Base-by-base conservation (phyloP, 495 filamentous ascomycete genomes). In the Lasiosphaeria hispida region DNA sequence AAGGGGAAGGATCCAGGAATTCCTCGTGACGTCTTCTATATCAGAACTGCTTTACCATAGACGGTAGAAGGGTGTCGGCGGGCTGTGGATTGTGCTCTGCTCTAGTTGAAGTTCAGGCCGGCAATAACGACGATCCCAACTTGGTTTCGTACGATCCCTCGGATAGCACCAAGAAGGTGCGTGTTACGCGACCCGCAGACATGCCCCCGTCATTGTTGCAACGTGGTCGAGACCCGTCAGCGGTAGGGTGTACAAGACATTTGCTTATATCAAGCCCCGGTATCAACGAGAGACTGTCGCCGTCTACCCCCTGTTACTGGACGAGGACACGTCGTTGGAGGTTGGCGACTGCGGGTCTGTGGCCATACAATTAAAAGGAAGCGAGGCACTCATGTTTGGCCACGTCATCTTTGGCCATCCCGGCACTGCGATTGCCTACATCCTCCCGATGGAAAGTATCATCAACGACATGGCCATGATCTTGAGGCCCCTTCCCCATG, bases 191-290 rank as follows among this genome's bases (percentile, higher is more conserved):
- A 10, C 41, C 40, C 4, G 42, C 30, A 11, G 19, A 47, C 42
- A 56, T 56, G 17, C 35, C 5, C 30, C 53, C 11, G 53, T 56
- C 40, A n/a, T 56, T 6, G 30, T 56, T 9, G 42, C 42, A 18
- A 45, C 53, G 10, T 45, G 41, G 1, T 45, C 23, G 35, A n/a
- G 53, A 3, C 34, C 40, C 0, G 33, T 56, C 42, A 38, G 41
- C 3, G 53, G 53, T 11, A 47, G 10, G 33, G 7, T 56, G 7
- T 36, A 1, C 11, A 34, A 4, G 11, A 56, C 53, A 15, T 1
- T 18, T 4, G 41, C 53, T 2, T 48, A 48, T 33, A 47, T 56
- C 34, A 45, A 45, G 33, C 10, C 53, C 3, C 14, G 8, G 30
- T 23, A 5, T 17, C 30, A 56, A 45, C 14, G 14, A 4, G 11